Base-by-base conservation (phyloP, 2,329 filamentous ascomycete species). In the Colletotrichum camelliae region DNA sequence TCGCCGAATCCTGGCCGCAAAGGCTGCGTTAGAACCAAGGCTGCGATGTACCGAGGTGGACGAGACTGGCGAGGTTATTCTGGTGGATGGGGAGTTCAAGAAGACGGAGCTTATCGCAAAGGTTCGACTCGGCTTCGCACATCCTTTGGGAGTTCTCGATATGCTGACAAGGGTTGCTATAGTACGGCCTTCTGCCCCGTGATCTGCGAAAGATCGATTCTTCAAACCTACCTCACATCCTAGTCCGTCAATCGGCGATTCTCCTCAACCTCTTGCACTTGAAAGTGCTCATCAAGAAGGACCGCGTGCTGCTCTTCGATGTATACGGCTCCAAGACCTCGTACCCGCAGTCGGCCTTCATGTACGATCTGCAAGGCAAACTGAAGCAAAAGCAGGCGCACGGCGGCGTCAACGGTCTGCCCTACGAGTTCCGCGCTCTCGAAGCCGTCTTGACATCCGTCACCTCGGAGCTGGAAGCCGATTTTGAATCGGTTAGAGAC, bases 151-250 rank as follows among this genome's bases (percentile, higher is more conserved):
- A 48, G 16, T 29, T 16, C 52, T 66, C 24, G 31, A 15, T 24
- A 58, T 55, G 39, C 55, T 65, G 66, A 76, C n/a, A 15, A 48
- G n/a, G 21, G 21, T 43, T 62, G 65, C 57, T 76, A 75, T 79
- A 96, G 94, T 98, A 98, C 83, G 96, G 96, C 57, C 90, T 98
- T 31, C 90, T 98, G 65, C 96, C 97, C 72, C 96, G 97, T 77
- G 97, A 99, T 87, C 89, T 99, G 72, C 94, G 97, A 80, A 99
- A 99, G 86, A 98, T 99, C 81, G 97, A 99, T 84, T 98, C 96
- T 16, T 98, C 95, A 74, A 95, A 97, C 76, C 91, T 99, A 27
- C 97, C 97, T 10, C 96, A 98, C 82, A 98, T 99, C 73, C 93
- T 98, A 78, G 93, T 99, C 78, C 95, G 97, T 39, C 96, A 95